phyloP scores from a whole-genome alignment of 257 asterid genomes.

The Linderniella brevidens region DNA sequence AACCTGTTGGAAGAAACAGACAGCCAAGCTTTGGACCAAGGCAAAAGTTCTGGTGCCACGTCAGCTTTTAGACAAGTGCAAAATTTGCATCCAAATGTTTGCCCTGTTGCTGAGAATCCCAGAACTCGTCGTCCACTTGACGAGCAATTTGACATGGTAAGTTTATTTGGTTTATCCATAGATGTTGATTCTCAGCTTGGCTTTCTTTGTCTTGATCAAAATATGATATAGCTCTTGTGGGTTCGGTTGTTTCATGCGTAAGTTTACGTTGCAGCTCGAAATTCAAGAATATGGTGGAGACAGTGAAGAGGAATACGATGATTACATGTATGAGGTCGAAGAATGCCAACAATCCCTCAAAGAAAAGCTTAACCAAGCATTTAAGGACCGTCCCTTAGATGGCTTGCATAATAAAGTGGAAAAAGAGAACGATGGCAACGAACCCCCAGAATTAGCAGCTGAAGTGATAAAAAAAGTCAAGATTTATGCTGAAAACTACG shows the following conservation, averaged over 20 bases:
- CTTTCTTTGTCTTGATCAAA: too few species aligned
- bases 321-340: slow-evolving; percentile 27
- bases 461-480: slow-evolving; percentile 46
- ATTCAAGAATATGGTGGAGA: slow-evolving; percentile 66
- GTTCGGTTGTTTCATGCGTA: slow-evolving; percentile 10
- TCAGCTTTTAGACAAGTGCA: not conserved
- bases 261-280: slow-evolving; percentile 42
- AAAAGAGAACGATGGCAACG: slow-evolving; percentile 19
- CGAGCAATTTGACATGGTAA: slow-evolving; percentile 78
- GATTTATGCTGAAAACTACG: slow-evolving; percentile 65
- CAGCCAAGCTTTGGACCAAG: slow-evolving; percentile 4
- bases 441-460: slow-evolving; percentile 39
- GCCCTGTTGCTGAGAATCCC: slow-evolving; percentile 20
- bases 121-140: slow-evolving; percentile 65
- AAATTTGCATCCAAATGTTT: not conserved
- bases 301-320: slow-evolving; percentile 36
- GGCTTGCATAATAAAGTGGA: slow-evolving; percentile 16
- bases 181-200: not conserved
- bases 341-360: slow-evolving; percentile 30
- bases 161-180: slow-evolving; percentile 2
- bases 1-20: slow-evolving; percentile 34
- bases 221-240: too few species aligned
- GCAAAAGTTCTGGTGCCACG: not conserved
- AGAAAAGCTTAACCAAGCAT: slow-evolving; percentile 44
- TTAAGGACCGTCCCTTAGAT: slow-evolving; percentile 26